A percentile compares a stretch with the other conserved stretches of the same genome.
These are phyloP conservation scores for Leptographium lundbergii DNA, from an alignment of 2,329 filamentous ascomycete genomes.

Conservation along the genomic window DNA sequence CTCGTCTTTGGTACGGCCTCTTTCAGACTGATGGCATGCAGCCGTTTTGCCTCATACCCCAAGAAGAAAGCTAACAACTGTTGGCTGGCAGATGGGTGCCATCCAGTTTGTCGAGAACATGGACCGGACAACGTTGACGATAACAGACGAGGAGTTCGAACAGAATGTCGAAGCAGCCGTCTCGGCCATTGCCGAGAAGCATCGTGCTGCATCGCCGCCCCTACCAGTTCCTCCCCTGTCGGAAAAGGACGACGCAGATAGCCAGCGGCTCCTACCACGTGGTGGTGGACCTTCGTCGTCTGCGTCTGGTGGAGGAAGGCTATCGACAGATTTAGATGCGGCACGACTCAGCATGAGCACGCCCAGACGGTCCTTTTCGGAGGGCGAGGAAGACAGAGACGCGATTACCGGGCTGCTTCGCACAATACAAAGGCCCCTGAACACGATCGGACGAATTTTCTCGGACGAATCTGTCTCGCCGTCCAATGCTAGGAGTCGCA, in stretches of 20 bases:
- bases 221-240: slow-evolving; percentile 28
- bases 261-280: slow-evolving; percentile 12
- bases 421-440: slow-evolving; percentile 82
- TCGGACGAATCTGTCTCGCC: slow-evolving; percentile 47
- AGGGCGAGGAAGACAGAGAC: slow-evolving; percentile 43
- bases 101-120: slow-evolving; percentile 95
- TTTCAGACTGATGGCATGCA: background rate
- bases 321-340: slow-evolving; percentile 28
- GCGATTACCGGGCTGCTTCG: slow-evolving; percentile 76
- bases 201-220: slow-evolving; percentile 42
- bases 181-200: slow-evolving; percentile 86
- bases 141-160: slow-evolving; percentile 91
- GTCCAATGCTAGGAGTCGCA: slow-evolving; percentile 20
- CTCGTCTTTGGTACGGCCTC: slow-evolving; percentile 59
- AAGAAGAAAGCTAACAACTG: background rate
- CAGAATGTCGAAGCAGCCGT: slow-evolving; percentile 92
- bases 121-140: slow-evolving; percentile 85
- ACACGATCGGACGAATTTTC: slow-evolving; percentile 89
- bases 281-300: slow-evolving; percentile 29
- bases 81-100: slow-evolving; percentile 58
- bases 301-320: slow-evolving; percentile 14
- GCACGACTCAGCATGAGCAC: slow-evolving; percentile 20
- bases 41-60: background rate
- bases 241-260: slow-evolving; percentile 25
- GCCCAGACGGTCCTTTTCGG: slow-evolving; percentile 23